phyloP scores from a whole-genome alignment of 2,329 filamentous ascomycete species.

The Cercospora sp. region DNA sequence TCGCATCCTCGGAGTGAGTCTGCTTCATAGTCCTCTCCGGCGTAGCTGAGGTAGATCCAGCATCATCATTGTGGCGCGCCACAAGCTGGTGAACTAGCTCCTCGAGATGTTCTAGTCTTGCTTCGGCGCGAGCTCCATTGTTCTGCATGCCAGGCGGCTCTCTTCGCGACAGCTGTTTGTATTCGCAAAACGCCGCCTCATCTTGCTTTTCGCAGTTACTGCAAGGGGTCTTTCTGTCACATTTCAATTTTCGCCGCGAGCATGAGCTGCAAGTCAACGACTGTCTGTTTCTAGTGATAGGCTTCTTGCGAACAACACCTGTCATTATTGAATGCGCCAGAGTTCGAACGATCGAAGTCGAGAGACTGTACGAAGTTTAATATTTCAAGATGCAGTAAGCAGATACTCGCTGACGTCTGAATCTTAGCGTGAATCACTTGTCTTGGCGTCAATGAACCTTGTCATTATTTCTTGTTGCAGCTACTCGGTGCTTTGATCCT shows the following conservation, averaged over 20 bases:
- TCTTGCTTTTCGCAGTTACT: constrained; percentile 13
- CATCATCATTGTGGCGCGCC: neutral
- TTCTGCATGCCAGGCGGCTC: neutral
- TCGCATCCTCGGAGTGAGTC: neutral
- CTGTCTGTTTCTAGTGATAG: constrained; percentile 20
- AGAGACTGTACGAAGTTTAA: neutral
- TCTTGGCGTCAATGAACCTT: neutral
- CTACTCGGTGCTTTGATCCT: constrained; percentile 6
- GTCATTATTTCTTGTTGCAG: neutral
- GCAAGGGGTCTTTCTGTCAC: constrained; percentile 17
- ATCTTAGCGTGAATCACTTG: neutral
- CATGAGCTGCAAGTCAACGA: constrained; percentile 18
- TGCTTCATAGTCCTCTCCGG: neutral
- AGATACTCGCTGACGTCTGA: neutral
- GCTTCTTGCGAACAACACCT: constrained; percentile 13
- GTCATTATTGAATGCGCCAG: neutral
- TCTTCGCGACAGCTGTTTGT: constrained; percentile 7
- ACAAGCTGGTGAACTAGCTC: constrained; percentile 17
- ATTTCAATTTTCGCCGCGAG: constrained; percentile 19
- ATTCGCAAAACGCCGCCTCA: constrained; percentile 11
- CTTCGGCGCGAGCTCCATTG: constrained; percentile 9
- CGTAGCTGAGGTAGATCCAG: neutral
- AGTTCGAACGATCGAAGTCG: neutral
- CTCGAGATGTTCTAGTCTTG: constrained; percentile 19
- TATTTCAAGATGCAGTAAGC: neutral